Evolutionary conservation across 2,329 filamentous ascomycete genomes (phyloP).

Genomic region (Aureobasidium namibiae): DNA sequence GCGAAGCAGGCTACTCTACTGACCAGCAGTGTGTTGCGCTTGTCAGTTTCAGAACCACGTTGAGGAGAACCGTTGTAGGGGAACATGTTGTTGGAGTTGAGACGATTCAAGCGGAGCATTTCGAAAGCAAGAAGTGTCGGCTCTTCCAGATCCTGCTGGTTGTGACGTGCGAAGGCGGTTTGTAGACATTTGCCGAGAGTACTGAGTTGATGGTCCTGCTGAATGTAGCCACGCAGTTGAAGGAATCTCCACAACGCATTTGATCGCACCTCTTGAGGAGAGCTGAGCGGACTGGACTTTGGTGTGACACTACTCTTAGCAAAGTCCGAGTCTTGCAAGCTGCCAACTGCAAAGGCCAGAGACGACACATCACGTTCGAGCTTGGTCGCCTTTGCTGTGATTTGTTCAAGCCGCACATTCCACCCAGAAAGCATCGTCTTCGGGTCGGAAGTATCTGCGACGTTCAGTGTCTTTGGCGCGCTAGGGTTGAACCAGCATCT

Average conservation of each 20-base stretch:
- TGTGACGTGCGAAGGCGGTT: constrained; percentile 35
- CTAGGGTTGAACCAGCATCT: constrained; percentile 76
- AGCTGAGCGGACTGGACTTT: constrained; percentile 36
- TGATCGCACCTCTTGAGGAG: constrained; percentile 63
- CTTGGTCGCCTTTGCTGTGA: constrained; percentile 14
- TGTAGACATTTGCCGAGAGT: constrained; percentile 75
- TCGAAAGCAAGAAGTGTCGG: constrained; percentile 77
- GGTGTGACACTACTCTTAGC: constrained; percentile 58
- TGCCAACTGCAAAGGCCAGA: constrained; percentile 46
- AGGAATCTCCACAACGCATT: constrained; percentile 84
- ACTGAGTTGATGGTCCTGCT: constrained; percentile 71
- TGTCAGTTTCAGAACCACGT: constrained; percentile 59
- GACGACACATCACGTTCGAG: constrained; percentile 18
- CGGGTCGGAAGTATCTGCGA: constrained; percentile 35
- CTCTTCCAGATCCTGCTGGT: constrained; percentile 55
- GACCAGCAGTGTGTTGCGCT: constrained; percentile 68
- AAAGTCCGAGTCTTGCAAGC: constrained; percentile 63
- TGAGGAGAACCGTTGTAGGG: constrained; percentile 50
- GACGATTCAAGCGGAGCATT: constrained; percentile 67
- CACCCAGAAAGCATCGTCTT: constrained; percentile 54
- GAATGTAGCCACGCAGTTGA: constrained; percentile 77
- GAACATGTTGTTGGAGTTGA: constrained; percentile 64
- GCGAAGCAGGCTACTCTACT: constrained; percentile 79
- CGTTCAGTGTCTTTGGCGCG: constrained; percentile 43
- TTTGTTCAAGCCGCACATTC: constrained; percentile 52